These are phyloP conservation scores for Daedaleopsis sinensis DNA, from an alignment of 768 basidiomycete genomes.

Conservation along the genomic window DNA sequence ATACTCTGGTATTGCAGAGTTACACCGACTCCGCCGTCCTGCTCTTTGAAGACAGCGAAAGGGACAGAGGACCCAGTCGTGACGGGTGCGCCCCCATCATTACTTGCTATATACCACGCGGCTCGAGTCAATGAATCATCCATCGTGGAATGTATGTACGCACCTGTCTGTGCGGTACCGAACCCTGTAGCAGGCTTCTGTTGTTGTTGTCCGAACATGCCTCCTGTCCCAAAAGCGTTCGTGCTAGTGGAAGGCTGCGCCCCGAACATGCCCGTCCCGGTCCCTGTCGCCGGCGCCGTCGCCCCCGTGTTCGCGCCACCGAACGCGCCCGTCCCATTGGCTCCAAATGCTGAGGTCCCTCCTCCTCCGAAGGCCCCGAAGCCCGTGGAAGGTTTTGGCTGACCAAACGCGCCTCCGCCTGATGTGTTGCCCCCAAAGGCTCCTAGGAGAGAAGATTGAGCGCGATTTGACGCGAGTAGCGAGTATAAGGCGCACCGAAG, in stretches of 20 bases:
- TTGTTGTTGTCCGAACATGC: slow-evolving; percentile 64
- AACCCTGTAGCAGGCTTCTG: slow-evolving; percentile 49
- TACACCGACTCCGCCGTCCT: slow-evolving; percentile 53
- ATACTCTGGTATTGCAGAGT: slow-evolving; percentile 82
- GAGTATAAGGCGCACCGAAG: slow-evolving; percentile 35
- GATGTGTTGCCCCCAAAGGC: slow-evolving; percentile 42
- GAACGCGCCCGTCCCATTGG: slow-evolving; percentile 23
- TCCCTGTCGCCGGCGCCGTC: slow-evolving; percentile 7
- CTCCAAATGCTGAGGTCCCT: slow-evolving; percentile 54
- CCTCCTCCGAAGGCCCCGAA: slow-evolving; percentile 79
- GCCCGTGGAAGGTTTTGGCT: slow-evolving; percentile 68
- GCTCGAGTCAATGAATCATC: background rate
- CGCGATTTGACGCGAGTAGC: slow-evolving; percentile 6
- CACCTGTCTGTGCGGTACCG: slow-evolving; percentile 41
- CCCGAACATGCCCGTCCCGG: slow-evolving; percentile 39
- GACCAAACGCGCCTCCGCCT: slow-evolving; percentile 52
- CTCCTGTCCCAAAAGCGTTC: slow-evolving; percentile 40
- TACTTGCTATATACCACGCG: background rate
- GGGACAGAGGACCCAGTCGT: slow-evolving; percentile 71
- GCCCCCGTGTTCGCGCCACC: slow-evolving; percentile 25
- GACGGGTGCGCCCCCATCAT: slow-evolving; percentile 48
- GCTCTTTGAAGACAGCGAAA: slow-evolving; percentile 63
- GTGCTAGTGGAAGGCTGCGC: slow-evolving; percentile 30
- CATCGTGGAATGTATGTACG: slow-evolving; percentile 36
- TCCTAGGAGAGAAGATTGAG: slow-evolving; percentile 28